phyloP scores from a whole-genome alignment of 805 yeast genomes.

The Candida wancherniae region DNA sequence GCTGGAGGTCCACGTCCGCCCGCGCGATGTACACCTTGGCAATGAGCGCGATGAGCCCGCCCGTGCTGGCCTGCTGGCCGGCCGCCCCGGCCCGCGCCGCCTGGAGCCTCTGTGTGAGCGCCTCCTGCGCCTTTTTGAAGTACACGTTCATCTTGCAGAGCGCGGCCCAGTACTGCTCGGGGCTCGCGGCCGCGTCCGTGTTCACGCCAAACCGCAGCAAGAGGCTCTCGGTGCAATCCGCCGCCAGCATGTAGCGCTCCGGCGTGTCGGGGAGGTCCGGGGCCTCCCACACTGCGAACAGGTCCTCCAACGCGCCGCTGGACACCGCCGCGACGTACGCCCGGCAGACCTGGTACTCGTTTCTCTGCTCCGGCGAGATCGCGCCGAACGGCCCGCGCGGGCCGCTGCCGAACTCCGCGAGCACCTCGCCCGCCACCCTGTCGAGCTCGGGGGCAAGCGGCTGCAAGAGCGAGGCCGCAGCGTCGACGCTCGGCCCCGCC shows the following conservation, averaged over 20 bases:
- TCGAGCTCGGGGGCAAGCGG: constrained; percentile 21
- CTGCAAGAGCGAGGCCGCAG: constrained; percentile 11
- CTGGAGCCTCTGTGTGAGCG: constrained; percentile 16
- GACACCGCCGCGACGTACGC: constrained; percentile 14
- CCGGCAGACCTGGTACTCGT: constrained; percentile 30
- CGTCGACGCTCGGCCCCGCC: constrained; percentile 1
- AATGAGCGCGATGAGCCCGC: constrained; percentile 31
- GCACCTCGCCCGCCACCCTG: constrained; percentile 17
- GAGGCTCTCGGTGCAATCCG: constrained; percentile 41
- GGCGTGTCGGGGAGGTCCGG: constrained; percentile 22
- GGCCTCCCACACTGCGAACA: constrained; percentile 33
- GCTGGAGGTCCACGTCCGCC: constrained; percentile 49
- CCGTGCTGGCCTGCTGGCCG: constrained; percentile 22
- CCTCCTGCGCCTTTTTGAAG: constrained; percentile 38
- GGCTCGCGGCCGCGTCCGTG: constrained; percentile 5
- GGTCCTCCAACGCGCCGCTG: constrained; percentile 14
- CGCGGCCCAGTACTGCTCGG: constrained; percentile 34
- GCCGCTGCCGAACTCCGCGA: constrained; percentile 17
- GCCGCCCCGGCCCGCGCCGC: background rate
- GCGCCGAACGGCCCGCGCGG: constrained; percentile 16
- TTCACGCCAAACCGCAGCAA: constrained; percentile 31
- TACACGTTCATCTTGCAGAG: constrained; percentile 33
- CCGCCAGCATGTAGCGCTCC: constrained; percentile 38
- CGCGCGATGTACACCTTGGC: constrained; percentile 45
- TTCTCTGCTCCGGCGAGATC: constrained; percentile 22